Evolutionary conservation across 169 alveolate species (phyloP), one percentile per base, ranked within the genome.

Genomic region (Plasmodium falciparum): DNA sequence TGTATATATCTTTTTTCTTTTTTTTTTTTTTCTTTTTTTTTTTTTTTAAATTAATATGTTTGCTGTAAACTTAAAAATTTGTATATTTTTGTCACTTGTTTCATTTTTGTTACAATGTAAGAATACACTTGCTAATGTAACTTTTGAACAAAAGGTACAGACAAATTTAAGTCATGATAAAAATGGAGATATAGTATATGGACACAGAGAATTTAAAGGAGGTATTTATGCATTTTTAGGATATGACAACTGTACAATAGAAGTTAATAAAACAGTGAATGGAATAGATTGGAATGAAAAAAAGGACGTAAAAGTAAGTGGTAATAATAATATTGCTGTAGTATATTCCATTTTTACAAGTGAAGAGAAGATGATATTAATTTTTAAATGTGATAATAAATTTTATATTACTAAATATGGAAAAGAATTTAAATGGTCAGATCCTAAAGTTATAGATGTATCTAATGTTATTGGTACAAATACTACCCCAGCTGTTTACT

Each of bases 331-430:
- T 20, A 45, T 7, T n/a, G 72, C 61, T 29, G 58, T 63, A 12
- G 11, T 73, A n/a, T 73, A 56, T 73, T 73, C 88, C 5, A 45
- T 73, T 39, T 56, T 73, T 73, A 56, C 71, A 26, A 73, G 61
- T 15, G 72, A 26, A 54, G 24, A 73, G 56, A 49, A 58, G 49
- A 22, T 47, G 2, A 73, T 58, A 13, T 69, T 58, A 13, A 73
- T 73, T 73, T 73, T 73, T 73, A 73, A 47, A 29, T 73, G 88
- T 56, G 50, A 59, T 71, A 15, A 15, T 2, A 58, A 29, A n/a
- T 73, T 12, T 20, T 73, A 73, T 47, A 73, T 73, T 58, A 71
- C 72, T 7, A 29, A 26, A 49, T 15, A 9, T 24, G 52, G 22
- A 45, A 52, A 17, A 52, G 58, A 7, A 7, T 33, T 54, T n/a